Evolutionary conservation across 202 grass and related monocot genomes (phyloP).

Genomic region (Zizania palustris): DNA sequence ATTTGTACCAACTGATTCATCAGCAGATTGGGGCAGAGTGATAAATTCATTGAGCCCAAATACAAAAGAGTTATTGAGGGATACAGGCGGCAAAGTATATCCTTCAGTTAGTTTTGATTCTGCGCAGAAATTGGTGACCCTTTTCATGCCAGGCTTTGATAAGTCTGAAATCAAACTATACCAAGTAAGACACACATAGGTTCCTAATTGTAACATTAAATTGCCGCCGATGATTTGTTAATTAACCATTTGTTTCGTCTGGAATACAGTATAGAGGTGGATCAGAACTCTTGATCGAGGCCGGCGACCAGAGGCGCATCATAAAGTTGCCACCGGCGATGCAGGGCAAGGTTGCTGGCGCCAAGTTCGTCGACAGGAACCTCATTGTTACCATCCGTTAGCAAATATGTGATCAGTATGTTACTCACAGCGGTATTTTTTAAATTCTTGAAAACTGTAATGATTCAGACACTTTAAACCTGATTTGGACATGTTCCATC

Average conservation of each 20-base stretch:
- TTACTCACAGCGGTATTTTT: too few species aligned
- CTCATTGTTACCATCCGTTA: constrained; percentile 67
- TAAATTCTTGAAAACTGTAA: neutral
- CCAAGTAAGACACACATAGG: constrained; percentile 74
- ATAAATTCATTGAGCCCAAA: constrained; percentile 52
- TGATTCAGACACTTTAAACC: neutral
- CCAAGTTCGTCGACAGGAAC: constrained; percentile 80
- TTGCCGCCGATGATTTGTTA: neutral
- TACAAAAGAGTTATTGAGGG: constrained; percentile 60
- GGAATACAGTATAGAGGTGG: constrained; percentile 83
- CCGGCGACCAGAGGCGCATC: constrained; percentile 83
- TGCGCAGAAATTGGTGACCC: constrained; percentile 61
- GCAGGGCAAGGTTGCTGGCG: constrained; percentile 71
- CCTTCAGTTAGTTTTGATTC: constrained; percentile 79
- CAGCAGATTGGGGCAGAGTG: constrained; percentile 43
- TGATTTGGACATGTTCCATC: neutral
- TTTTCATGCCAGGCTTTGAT: constrained; percentile 95
- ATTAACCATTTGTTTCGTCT: constrained; percentile 3
- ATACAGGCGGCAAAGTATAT: constrained; percentile 30
- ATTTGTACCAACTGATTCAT: constrained; percentile 49
- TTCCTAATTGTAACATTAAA: too few species aligned
- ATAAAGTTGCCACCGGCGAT: constrained; percentile 67
- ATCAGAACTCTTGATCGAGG: constrained; percentile 81
- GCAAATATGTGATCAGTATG: neutral
- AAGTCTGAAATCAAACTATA: constrained; percentile 94